Evolutionary conservation across 768 basidiomycete genomes (phyloP).

Genomic region (Boletus pseudopeckii): DNA sequence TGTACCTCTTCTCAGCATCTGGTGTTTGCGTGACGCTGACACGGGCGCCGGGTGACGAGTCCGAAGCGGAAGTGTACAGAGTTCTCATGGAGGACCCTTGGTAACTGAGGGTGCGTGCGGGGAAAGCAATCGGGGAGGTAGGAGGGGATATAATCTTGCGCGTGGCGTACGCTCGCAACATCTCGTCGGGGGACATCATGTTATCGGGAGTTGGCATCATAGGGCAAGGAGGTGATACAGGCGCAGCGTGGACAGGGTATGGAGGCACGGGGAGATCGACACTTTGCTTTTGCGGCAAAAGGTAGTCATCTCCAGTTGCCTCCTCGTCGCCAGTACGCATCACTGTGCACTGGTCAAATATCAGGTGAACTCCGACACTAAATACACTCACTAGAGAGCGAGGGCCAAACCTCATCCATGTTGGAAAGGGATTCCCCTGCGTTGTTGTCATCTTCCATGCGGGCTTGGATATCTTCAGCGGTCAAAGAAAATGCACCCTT

Average conservation of each 20-base stretch:
- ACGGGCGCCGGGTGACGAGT: slow-evolving; percentile 3
- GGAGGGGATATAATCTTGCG: slow-evolving; percentile 37
- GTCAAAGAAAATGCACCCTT: slow-evolving; percentile 43
- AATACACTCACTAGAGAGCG: slow-evolving; percentile 53
- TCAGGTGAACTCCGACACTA: not conserved
- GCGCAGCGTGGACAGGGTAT: slow-evolving; percentile 27
- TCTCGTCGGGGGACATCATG: slow-evolving; percentile 64
- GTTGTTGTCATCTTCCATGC: slow-evolving; percentile 40
- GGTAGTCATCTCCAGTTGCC: slow-evolving; percentile 39
- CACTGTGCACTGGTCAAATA: slow-evolving; percentile 41
- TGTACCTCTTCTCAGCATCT: slow-evolving; percentile 23
- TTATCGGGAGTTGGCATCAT: slow-evolving; percentile 42
- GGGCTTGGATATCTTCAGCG: slow-evolving; percentile 58
- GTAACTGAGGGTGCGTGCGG: slow-evolving; percentile 23
- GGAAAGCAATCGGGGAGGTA: slow-evolving; percentile 31
- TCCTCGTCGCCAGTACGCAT: slow-evolving; percentile 59
- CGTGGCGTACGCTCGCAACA: slow-evolving; percentile 71
- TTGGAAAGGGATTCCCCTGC: slow-evolving; percentile 33
- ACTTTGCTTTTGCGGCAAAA: slow-evolving; percentile 35
- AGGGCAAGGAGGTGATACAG: slow-evolving; percentile 34
- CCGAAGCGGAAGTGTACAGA: slow-evolving; percentile 21
- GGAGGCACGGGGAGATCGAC: slow-evolving; percentile 34
- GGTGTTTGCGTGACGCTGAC: slow-evolving; percentile 8
- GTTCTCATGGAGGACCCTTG: slow-evolving; percentile 28
- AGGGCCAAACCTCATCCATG: slow-evolving; percentile 63